phyloP scores from a whole-genome alignment of 2,329 filamentous ascomycete genomes.

The Tolypocladium inflatum region DNA sequence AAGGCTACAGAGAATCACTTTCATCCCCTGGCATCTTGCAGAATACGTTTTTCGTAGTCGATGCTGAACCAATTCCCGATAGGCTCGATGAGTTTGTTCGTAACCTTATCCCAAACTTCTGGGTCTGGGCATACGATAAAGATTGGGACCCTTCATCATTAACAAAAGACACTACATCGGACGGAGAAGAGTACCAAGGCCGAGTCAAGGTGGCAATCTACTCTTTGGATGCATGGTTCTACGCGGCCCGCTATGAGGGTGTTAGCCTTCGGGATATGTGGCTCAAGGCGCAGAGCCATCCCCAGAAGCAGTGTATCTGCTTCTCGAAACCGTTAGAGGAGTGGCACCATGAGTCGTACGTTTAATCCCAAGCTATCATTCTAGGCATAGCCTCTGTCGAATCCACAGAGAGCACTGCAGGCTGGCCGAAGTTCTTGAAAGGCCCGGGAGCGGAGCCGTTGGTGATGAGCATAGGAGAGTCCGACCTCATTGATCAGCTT shows the following conservation, averaged over 20 bases:
- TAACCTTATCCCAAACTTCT: background rate
- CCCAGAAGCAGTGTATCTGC: background rate
- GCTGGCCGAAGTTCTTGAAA: too few species aligned
- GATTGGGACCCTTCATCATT: background rate
- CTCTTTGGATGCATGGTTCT: background rate
- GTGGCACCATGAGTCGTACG: background rate
- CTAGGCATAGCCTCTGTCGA: too few species aligned
- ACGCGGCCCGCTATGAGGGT: background rate
- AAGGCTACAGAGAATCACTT: background rate
- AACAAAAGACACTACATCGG: background rate
- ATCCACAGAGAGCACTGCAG: too few species aligned
- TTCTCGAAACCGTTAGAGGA: background rate
- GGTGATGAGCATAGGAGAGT: too few species aligned
- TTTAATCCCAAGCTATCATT: background rate
- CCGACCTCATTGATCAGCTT: too few species aligned
- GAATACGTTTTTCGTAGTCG: background rate
- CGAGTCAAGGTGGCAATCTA: background rate
- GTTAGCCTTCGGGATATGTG: background rate
- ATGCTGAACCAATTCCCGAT: background rate
- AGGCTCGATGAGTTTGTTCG: background rate
- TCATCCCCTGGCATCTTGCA: background rate
- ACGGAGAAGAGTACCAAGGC: background rate
- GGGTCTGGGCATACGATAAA: background rate
- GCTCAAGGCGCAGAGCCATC: background rate
- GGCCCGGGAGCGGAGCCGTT: too few species aligned